Evolutionary conservation across 164 flowering plant species (phyloP), one percentile per base, ranked within the genome.

Genomic region (Magnolia officinalis): DNA sequence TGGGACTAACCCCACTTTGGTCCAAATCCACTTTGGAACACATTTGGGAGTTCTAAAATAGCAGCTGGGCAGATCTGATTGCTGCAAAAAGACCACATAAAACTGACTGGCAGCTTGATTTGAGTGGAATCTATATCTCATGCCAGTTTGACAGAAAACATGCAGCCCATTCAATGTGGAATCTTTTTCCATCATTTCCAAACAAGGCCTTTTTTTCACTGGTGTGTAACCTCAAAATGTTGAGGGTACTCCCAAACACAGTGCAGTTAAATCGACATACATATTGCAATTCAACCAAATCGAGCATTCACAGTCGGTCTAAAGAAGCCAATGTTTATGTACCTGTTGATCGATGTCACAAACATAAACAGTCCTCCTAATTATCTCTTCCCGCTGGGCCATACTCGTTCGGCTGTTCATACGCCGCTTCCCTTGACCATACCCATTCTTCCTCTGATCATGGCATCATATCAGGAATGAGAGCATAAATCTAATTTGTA

Each of bases 341-440:
- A 91, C 98, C 94, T 92, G 98, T 51, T 92, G 97, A 84, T 92
- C 98, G 81, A 95, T 92, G 80, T 95, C 98, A 77, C 97, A 92
- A 50, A 95, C 96, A 83, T 92, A 95, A 1, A 95, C 97, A 59
- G 98, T 95, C 82, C 97, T 85, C 85, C 89, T 80, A 77, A 92
- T 90, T 21, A 89, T 81, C 65, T 95, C 98, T 51, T 92, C 98
- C 24, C 92, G 81, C 76, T 95, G 97, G 2, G 97, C 98, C 90
- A 89, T 84, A 79, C 91, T 87, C 6, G 96, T 95, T 69, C 95
- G 81, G 74, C 84, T 86, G 69, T 90, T 90, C 88, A 90, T 82
- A 71, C 95, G 85, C 58, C 94, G 79, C 82, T 80, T 91, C 52
- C 94, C 95, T 81, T 88, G 88, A 71, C 61, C 76, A 79, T 76